Evolutionary conservation across 2,329 filamentous ascomycete genomes (phyloP).

Genomic region (Cercospora nicotianae): DNA sequence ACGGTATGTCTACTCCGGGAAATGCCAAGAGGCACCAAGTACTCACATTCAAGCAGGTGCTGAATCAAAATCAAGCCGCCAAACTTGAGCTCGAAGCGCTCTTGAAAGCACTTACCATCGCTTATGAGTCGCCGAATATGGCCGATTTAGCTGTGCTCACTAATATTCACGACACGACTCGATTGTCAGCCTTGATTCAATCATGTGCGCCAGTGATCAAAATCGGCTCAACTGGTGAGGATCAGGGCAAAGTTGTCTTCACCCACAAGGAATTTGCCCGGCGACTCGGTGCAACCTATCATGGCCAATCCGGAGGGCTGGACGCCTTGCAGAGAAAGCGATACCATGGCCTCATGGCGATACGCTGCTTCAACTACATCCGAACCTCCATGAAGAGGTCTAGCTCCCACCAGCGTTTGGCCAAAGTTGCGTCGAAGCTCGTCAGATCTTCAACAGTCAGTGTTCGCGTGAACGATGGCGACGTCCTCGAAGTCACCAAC

Average conservation of each 20-base stretch:
- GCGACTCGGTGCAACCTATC: not conserved
- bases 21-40: too few relatives aligned
- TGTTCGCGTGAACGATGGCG: not conserved
- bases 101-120: not conserved
- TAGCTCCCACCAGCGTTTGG: not conserved
- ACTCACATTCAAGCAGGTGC: not conserved
- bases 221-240: not conserved
- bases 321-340: not conserved
- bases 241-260: not conserved
- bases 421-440: not conserved
- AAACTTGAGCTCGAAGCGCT: not conserved
- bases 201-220: not conserved
- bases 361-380: not conserved
- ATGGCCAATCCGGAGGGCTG: not conserved
- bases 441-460: not conserved
- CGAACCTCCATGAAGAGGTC: not conserved
- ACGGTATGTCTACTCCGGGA: not conserved
- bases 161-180: not conserved
- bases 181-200: not conserved
- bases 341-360: not conserved
- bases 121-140: not conserved
- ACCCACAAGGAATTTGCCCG: not conserved
- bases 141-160: not conserved
- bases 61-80: not conserved
- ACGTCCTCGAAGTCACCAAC: not conserved